phyloP scores from a whole-genome alignment of 2,329 filamentous ascomycete species.

The Botrytis medusae region DNA sequence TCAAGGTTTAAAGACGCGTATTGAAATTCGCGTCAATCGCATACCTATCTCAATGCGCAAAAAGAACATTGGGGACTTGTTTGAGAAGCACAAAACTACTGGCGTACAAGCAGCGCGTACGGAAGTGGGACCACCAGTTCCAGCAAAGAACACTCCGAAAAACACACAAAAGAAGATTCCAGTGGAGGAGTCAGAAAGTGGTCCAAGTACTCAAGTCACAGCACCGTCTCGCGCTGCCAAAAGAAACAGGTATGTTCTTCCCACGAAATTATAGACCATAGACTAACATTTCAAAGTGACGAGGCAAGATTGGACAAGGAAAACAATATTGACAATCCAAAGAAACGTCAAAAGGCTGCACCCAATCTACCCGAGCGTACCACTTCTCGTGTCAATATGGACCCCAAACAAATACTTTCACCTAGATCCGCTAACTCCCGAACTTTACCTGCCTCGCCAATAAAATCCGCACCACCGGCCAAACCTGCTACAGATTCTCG shows the following conservation, averaged over 20 bases:
- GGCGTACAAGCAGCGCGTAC: slow-evolving; percentile 17
- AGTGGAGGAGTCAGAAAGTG: slow-evolving; percentile 31
- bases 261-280: not conserved
- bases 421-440: slow-evolving; percentile 81
- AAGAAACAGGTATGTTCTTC: slow-evolving; percentile 50
- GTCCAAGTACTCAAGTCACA: slow-evolving; percentile 28
- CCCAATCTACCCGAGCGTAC: slow-evolving; percentile 40
- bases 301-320: slow-evolving; percentile 72
- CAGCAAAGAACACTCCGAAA: slow-evolving; percentile 28
- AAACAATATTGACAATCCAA: slow-evolving; percentile 67
- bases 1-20: slow-evolving; percentile 77
- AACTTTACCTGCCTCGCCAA: slow-evolving; percentile 34
- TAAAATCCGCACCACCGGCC: slow-evolving; percentile 47
- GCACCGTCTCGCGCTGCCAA: slow-evolving; percentile 45
- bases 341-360: slow-evolving; percentile 56
- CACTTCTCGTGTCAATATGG: slow-evolving; percentile 45
- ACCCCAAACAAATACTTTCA: slow-evolving; percentile 67
- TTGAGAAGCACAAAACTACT: slow-evolving; percentile 33
- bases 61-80: slow-evolving; percentile 77
- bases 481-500: slow-evolving; percentile 57
- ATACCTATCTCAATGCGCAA: slow-evolving; percentile 79
- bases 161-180: slow-evolving; percentile 34
- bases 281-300: slow-evolving; percentile 48
- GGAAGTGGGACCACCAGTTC: slow-evolving; percentile 24
- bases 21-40: slow-evolving; percentile 91